Base-by-base conservation (phyloP, 495 filamentous ascomycete species). In the Penicillium verhagenii region DNA sequence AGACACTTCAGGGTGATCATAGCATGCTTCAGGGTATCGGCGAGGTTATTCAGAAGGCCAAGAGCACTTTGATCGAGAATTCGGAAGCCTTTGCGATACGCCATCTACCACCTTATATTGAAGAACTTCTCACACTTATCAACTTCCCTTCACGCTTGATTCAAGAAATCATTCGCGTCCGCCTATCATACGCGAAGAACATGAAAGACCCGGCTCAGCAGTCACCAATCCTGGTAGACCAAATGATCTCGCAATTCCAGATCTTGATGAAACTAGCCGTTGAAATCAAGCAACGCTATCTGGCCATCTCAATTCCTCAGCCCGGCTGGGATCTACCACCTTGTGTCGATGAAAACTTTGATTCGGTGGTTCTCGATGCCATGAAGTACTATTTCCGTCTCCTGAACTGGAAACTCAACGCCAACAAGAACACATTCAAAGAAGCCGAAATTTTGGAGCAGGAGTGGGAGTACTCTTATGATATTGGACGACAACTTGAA, bases 341-440 rank as follows among this genome's bases (percentile, higher is more conserved):
- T 2, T 97, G 93, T 68, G 96, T 98, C 59, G 94, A 96, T 65
- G 94, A 98, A 57, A 88, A 90, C 47, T 97, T 97, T 63, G 94
- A 98, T 64, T 79, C 84, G n/a, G 90, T 94, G n/a, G 91, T 97
- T 6, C 70, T 98, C 47, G 92, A 97, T 66, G 93, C 93, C 1
- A 79, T 98, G 58, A 95, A 92, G 65, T 97, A 96, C 67, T 98
- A 97, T 67, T 97, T 98, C 77, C 89, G 91, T 60, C 88, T 98
- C 74, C 77, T 98, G 47, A 96, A 96, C 61, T 96, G 92, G 89
- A 97, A 97, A 66, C 76, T 98, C 42, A 91, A 91, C 65, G 90
- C 91, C 40, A 97, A 97, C 73, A 97, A 96, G 67, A 98, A 97
- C 71, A 96, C 94, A 0, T 97, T 97, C 80, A 97, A 97, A 66